phyloP scores from a whole-genome alignment of 2,329 filamentous ascomycete species.

The Tolypocladium tropicale region DNA sequence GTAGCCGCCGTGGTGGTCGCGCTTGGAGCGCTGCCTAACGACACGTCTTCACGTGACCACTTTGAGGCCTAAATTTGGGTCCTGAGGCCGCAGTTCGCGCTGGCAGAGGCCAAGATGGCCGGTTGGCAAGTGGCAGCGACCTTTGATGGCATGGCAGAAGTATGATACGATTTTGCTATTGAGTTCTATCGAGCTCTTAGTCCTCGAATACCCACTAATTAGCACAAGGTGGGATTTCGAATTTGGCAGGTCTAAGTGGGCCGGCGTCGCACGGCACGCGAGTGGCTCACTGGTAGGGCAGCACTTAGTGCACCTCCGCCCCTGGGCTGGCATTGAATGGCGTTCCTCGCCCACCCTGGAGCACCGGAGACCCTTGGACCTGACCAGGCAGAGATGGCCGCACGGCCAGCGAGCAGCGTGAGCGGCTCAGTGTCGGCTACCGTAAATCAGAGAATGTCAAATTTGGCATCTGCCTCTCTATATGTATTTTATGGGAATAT shows the following conservation, averaged over 20 bases:
- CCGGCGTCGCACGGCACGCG: neutral
- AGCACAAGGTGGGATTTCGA: too few species aligned
- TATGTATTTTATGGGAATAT: neutral
- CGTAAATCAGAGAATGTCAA: too few species aligned
- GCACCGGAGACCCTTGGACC: too few species aligned
- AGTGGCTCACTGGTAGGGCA: neutral
- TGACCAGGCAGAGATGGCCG: too few species aligned
- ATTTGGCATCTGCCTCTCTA: too few species aligned
- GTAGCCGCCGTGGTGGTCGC: neutral
- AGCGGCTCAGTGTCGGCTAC: too few species aligned
- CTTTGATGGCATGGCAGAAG: neutral
- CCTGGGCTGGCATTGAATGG: neutral
- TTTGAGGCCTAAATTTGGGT: too few species aligned
- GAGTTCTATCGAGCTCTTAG: neutral
- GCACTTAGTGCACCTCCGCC: neutral
- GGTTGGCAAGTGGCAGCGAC: neutral
- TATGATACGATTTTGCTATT: neutral
- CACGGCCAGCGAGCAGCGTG: too few species aligned
- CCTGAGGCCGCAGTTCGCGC: neutral
- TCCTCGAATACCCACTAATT: too few species aligned
- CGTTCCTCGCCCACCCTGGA: neutral
- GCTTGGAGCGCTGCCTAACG: neutral
- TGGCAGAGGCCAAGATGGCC: neutral
- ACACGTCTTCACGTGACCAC: neutral
- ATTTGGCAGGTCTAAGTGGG: neutral